Base-by-base conservation (phyloP, 768 basidiomycete species). In the Tephrocybe sp. region DNA sequence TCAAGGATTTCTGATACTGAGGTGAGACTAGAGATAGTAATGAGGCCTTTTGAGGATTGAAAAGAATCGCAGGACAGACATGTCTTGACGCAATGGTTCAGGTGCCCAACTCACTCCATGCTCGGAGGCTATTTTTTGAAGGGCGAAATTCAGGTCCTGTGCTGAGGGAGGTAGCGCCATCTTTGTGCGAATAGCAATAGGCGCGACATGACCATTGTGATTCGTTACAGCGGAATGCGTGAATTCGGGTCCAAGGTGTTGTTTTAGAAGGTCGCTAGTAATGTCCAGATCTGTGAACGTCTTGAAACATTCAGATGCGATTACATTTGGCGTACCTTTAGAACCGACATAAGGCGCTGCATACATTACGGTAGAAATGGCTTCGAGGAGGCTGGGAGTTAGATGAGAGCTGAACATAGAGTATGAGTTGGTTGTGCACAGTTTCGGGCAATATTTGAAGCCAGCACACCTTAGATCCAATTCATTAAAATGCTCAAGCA, bases 311-410 rank as follows among this genome's bases (percentile, higher is more conserved):
- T 44, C 15, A 15, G 17, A 14, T 17, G n/a, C n/a, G n/a, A 40
- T 36, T 33, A 20, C 30, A 36, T 2, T 21, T 53, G 36, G 24
- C 17, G 36, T 21, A 87, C 88, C 88, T 77, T 76, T 81, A 7
- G 74, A 81, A 23, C 81, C 80, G 3, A 76, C 64, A 38, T 75
- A 73, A 20, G 80, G 78, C 1, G 81, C 77, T 5, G 84, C 79
- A 57, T 76, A 81, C 47, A 90, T 82, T 53, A 90, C 76, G 49
- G 77, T 86, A 11, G 85, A 83, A 15, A 80, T 79, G 18, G 88
- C 86, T 65, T 90, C 87, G n/a, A 79, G 63, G 10, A 86, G 62
- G 28, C 67, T 61, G 3, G 82, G 80, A 41, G 79, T 83, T 36
- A 74, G 73, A n/a, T 65, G 52, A 20, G 62, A 59, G 48, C 79